phyloP scores from a whole-genome alignment of 306 rosid genomes.

The Hippophae tibetana region DNA sequence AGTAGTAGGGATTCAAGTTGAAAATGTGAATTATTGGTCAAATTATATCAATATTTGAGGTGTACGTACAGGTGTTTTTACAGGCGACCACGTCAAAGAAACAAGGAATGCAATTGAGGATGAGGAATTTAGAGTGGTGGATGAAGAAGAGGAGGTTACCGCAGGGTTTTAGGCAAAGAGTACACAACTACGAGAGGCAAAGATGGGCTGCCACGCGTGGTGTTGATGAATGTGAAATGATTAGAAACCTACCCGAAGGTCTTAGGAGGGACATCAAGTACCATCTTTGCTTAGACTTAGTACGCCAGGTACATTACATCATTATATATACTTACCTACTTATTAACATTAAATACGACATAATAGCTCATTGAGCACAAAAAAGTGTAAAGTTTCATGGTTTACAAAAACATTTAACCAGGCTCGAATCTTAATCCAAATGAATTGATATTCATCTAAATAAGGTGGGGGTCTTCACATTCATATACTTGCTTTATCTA shows the following conservation, averaged over 20 bases:
- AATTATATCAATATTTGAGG: background rate
- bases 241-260: constrained; percentile 73
- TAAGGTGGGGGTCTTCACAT: too few species aligned
- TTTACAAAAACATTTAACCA: background rate
- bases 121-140: constrained; percentile 98
- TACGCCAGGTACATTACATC: constrained; percentile 44
- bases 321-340: too few species aligned
- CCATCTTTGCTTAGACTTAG: constrained; percentile 84
- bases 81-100: constrained; percentile 90
- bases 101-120: constrained; percentile 78
- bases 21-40: background rate
- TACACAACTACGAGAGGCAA: constrained; percentile 77
- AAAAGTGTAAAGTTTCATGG: too few species aligned
- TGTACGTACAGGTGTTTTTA: constrained; percentile 55
- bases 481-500: too few species aligned
- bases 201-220: constrained; percentile 93
- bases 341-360: too few species aligned
- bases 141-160: constrained; percentile 83
- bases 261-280: constrained; percentile 87
- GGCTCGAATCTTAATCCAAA: background rate
- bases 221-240: constrained; percentile 76
- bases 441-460: too few species aligned
- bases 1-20: background rate
- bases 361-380: too few species aligned
- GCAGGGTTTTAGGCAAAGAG: constrained; percentile 58